These are phyloP conservation scores for Colletotrichum salicis DNA, from an alignment of 2,329 filamentous ascomycete genomes.

Conservation along the genomic window DNA sequence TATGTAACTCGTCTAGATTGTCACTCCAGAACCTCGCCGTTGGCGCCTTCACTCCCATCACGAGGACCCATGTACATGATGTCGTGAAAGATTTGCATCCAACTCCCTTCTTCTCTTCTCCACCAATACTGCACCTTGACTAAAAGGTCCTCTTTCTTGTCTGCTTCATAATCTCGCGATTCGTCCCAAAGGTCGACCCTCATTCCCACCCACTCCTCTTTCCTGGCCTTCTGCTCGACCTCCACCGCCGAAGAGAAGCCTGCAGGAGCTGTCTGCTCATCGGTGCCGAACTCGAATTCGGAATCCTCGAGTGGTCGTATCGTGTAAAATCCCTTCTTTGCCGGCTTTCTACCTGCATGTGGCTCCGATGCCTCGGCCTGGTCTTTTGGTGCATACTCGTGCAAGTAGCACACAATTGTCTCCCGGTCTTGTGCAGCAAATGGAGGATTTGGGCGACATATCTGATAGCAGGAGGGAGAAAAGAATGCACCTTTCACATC, in stretches of 20 bases:
- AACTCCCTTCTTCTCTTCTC: constrained; percentile 37
- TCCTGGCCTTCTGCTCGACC: constrained; percentile 32
- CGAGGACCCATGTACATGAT: constrained; percentile 42
- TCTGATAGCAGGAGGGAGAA: constrained; percentile 30
- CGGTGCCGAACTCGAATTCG: constrained; percentile 37
- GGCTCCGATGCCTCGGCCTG: background rate
- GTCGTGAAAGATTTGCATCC: constrained; percentile 42
- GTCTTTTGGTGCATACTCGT: constrained; percentile 32
- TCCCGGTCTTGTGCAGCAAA: constrained; percentile 39
- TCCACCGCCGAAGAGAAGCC: constrained; percentile 31
- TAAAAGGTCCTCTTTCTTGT: constrained; percentile 30
- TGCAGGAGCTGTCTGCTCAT: constrained; percentile 28
- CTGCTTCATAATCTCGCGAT: background rate
- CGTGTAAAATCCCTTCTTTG: constrained; percentile 31
- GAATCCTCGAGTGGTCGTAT: constrained; percentile 33
- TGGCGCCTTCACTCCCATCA: constrained; percentile 40
- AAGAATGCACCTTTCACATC: constrained; percentile 22
- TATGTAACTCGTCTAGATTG: background rate
- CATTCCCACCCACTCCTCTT: constrained; percentile 42
- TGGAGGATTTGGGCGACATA: constrained; percentile 39
- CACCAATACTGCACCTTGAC: constrained; percentile 47
- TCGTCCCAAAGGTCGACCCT: constrained; percentile 44
- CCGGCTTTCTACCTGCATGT: background rate
- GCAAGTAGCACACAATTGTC: constrained; percentile 40
- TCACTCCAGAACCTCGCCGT: constrained; percentile 34